Conservation (phyloP, 78 protist species). For the Dictyostelium purpureum region DNA sequence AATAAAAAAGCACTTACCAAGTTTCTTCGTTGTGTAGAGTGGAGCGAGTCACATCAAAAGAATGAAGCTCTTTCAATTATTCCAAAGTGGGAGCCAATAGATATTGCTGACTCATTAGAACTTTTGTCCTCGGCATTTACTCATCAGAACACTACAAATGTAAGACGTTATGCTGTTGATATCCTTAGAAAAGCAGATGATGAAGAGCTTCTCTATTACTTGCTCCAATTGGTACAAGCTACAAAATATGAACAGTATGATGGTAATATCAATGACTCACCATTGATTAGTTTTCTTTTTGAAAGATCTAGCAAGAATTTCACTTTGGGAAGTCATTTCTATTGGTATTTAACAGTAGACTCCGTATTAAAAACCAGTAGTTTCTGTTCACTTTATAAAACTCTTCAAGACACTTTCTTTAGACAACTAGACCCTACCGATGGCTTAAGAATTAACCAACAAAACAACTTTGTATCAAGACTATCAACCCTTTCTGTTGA, state of each 20-base stretch:
- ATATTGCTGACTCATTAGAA: slow-evolving; percentile 89
- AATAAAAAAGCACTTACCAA: slow-evolving; percentile 93
- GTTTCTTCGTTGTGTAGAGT: slow-evolving; percentile 93
- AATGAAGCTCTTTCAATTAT: slow-evolving; percentile 77
- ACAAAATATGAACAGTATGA: slow-evolving; percentile 83
- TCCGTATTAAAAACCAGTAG: slow-evolving; percentile 9
- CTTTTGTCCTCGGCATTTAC: slow-evolving; percentile 81
- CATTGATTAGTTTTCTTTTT: slow-evolving; percentile 75
- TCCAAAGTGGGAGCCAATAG: slow-evolving; percentile 60
- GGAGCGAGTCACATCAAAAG: slow-evolving; percentile 88
- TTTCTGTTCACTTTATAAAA: slow-evolving; percentile 21
- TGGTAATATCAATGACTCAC: neutral
- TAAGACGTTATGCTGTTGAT: slow-evolving; percentile 93
- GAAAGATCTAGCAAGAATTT: slow-evolving; percentile 38
- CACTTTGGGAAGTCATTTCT: slow-evolving; percentile 55
- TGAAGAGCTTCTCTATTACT: slow-evolving; percentile 82
- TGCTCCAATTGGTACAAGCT: slow-evolving; percentile 97
- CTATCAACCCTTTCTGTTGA: slow-evolving; percentile 20
- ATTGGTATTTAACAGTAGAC: slow-evolving; percentile 80
- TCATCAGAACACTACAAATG: slow-evolving; percentile 59
- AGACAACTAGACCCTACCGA: neutral
- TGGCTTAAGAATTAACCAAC: neutral
- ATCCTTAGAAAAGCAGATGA: slow-evolving; percentile 62
- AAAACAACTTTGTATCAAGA: slow-evolving; percentile 23
- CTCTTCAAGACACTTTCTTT: slow-evolving; percentile 23